Base-by-base conservation (phyloP, 805 yeast genomes). In the Candida boidinii region DNA sequence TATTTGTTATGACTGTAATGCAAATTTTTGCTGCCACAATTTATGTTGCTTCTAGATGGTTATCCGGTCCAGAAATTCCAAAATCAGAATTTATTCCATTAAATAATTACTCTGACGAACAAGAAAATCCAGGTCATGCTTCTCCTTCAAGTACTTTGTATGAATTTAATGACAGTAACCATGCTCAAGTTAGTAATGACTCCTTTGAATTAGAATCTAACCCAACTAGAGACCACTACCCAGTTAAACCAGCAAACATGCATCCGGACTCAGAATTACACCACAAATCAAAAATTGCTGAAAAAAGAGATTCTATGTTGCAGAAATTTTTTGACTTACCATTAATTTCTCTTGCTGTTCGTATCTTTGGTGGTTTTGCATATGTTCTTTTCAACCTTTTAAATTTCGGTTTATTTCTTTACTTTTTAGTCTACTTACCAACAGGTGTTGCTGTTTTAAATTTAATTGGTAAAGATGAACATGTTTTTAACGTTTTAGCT, bases 401-500 rank as follows among this genome's bases (percentile, higher is more conserved):
- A 30, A 80, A 81, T 47, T 74, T 79, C 58, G 82, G 80, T 14
- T 56, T 84, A 51, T 68, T 86, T 30, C 56, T 75, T 29, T 76
- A 66, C 43, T 70, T 76, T 32, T 60, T 76, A 34, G 62, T 71
- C 18, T 76, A 83, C 48, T 46, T 79, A 13, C 56, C 64, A 31
- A 61, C 68, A 11, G 78, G 76, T 34, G 49, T 76, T 20, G 84
- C 86, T 6, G 77, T 81, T 5, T 81, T 83, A 28, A 72, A 70
- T 34, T 51, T 79, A 26, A 56, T 87, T 47, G 97, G 95, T 25
- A 59, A 72, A 55, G 88, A 76, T 4, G 50, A 46, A 10, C 63
- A 64, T 15, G 79, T 88, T 11, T 90, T 85, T 62, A 86, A 85
- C 46, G 56, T 90, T 33, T 66, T 90, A 36, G 98, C 98, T 2